phyloP scores from a whole-genome alignment of 1,284 basidiomycete genomes.

The Ganoderma meredithae region DNA sequence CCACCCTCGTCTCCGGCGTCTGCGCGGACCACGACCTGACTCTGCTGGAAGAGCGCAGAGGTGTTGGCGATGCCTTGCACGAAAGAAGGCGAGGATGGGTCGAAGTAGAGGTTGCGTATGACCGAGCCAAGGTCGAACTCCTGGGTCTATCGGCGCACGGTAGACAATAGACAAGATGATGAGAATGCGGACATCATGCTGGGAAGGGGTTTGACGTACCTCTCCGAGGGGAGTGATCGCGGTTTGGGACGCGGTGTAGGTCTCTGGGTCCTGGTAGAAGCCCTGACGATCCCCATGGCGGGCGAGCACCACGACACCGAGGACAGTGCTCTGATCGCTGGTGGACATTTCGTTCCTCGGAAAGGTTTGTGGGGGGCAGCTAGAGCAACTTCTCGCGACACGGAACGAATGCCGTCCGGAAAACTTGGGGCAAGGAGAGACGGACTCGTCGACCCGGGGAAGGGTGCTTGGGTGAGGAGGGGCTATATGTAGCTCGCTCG shows the following conservation, averaged over 20 bases:
- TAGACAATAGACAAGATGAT: not conserved
- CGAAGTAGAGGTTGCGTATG: slow-evolving; percentile 51
- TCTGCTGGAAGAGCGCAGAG: slow-evolving; percentile 44
- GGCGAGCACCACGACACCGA: slow-evolving; percentile 55
- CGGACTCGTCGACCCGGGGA: slow-evolving; percentile 6
- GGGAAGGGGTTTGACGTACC: slow-evolving; percentile 36
- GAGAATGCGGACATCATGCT: not conserved
- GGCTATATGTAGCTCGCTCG: slow-evolving; percentile 14
- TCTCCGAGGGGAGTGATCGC: slow-evolving; percentile 58
- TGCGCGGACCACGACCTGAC: slow-evolving; percentile 49
- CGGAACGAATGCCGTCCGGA: not conserved
- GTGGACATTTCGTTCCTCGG: slow-evolving; percentile 21
- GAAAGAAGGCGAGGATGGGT: slow-evolving; percentile 41
- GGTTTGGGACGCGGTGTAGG: slow-evolving; percentile 54
- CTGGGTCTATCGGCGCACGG: slow-evolving; percentile 41
- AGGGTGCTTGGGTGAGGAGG: not conserved
- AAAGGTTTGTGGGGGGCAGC: not conserved
- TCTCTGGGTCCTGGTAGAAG: slow-evolving; percentile 50
- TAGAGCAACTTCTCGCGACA: not conserved
- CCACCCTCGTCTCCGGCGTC: slow-evolving; percentile 59
- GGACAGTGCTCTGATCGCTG: slow-evolving; percentile 39
- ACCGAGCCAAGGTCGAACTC: slow-evolving; percentile 53
- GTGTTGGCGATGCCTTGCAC: slow-evolving; percentile 43
- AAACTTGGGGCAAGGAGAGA: not conserved
- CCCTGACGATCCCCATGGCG: slow-evolving; percentile 59